Base-by-base conservation (phyloP, 1,284 basidiomycete genomes). In the Cutaneotrichosporon sp. region DNA sequence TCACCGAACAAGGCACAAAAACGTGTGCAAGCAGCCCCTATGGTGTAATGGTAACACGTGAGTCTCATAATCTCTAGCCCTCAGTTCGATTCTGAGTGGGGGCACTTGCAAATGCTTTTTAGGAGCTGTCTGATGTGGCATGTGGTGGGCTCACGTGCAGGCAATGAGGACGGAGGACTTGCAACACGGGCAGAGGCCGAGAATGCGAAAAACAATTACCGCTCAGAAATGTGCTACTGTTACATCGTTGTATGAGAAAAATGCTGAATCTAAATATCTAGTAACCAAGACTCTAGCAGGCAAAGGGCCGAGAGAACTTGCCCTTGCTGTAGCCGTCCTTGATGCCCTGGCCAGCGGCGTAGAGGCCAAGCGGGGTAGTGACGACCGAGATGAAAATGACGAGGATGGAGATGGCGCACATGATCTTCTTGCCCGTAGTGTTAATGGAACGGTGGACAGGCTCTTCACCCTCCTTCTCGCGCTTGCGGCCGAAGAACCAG, bases 341-440 rank as follows among this genome's bases (percentile, higher is more conserved):
- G 70, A 78, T 78, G 42, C 70, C 70, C 68, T 73, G 63, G 42
- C 68, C 60, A 22, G 76, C 75, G n/a, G 72, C 71, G 72, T 78
- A 78, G 31, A 76, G 69, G 58, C 76, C 76, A 16, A 78, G 67
- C 10, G 75, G 76, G 26, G 74, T 78, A 61, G 76, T 74, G 42
- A 71, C 74, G 56, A 70, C 46, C 21, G 69, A 72, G 62, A 76
- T 60, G 62, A 72, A 9, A 60, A 77, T 62, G 4, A 34, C 47
- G 46, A 63, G 34, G 22, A 57, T 58, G 61, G 40, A n/a, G 56
- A 70, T 21, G 65, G 70, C 49, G 30, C 21, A 61, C 63, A 73
- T 66, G 63, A 72, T 62, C 65, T 67, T 67, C 69, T 67, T 66
- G 53, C 58, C 50, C 49, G 38, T 16, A 18, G 65, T 64, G 51